Base-by-base conservation (phyloP, 805 yeast genomes). In the Saturnispora saitoi region DNA sequence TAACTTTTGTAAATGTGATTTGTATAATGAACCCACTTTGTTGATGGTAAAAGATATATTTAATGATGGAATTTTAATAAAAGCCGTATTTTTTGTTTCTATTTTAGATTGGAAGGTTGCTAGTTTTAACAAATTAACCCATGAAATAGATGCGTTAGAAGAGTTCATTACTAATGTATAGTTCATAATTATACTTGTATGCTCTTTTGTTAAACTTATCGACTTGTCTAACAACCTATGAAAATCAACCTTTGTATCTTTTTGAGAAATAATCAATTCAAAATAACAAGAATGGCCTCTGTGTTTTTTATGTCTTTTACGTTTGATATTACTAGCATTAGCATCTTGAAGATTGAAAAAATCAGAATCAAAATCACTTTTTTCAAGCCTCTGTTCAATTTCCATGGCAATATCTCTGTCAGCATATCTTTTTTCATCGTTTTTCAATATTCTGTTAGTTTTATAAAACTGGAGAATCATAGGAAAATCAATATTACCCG, bases 191-290 rank as follows among this genome's bases (percentile, higher is more conserved):
- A 38, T 49, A 42, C 22, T 54, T 20, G 22, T 50, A 9, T 48
- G 51, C 2, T 48, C 28, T 26, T 49, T 48, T 63, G 70, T 70
- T 4, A 86, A 59, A 12, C 78, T 75, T 11, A 90, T 69, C 0
- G 93, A 75, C 57, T 86, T 82, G 58, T 90, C 97, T 31, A 82
- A 62, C 0, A 75, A 62, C 41, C 82, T 86, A 58, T 81, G 86
- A 37, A 87, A 70, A 22, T 66, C 70, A 1, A 83, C 77, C 1
- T 61, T 51, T 37, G 65, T 58, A 42, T 58, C 58, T n/a, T 36
- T 45, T 4, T 31, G 43, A 4, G 56, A 48, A 6, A 57, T 26
- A 22, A 49, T 48, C 11, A 57, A 17, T 48, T 55, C 46, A 47
- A 53, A 42, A 51, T 58, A 44, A 53, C 50, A 29, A 47, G 50